Base-by-base conservation (phyloP, 768 basidiomycete genomes). In the Cytidiella melzeri region DNA sequence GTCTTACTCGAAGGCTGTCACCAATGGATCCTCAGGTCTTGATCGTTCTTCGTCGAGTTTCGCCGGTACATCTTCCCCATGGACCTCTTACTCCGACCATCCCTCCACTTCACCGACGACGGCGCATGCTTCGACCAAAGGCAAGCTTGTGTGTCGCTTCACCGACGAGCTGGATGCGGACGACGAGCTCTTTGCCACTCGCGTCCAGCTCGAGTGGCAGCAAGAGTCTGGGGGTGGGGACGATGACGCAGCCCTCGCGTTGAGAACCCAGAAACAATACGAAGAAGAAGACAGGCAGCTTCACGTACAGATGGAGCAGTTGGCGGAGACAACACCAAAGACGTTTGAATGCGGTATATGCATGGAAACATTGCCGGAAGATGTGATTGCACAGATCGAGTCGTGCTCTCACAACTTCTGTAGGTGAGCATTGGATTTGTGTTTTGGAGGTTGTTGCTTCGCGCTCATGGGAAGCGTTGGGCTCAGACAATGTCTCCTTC, bases 271-370 rank as follows among this genome's bases (percentile, higher is more conserved):
- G 54, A 49, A 52, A 1, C 53, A 64, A 28, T 74, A 64, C 25
- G 72, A 77, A 28, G 61, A 59, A 3, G 78, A 80, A 60, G 63
- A 76, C 47, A 38, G 38, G 12, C 59, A 48, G 2, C 64, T 79
- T 30, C 60, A 63, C n/a, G 54, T 41, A 5, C 70, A 79, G 52
- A 55, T 61, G 1, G 51, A 50, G 11, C 58, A 61, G 2, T 67
- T 77, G 5, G 41, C 55, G 12, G 54, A 39, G 10, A 25, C 48
- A 11, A 42, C 56, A 3, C 76, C 73, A 36, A 25, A 18, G 15
- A 47, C 62, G 6, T 83, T 81, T 50, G 61, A 69, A 36, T 86
- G 84, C 55, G 66, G 67, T 7, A 68, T 85, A 30, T 86, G 54
- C 27, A n/a, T 55, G 27, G 54, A 55, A 15, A 43, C 44, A 12